Evolutionary conservation across 108 stramenopile species (phyloP), one percentile per base, ranked within the genome.

Genomic region (Fragilariopsis cylindrus): DNA sequence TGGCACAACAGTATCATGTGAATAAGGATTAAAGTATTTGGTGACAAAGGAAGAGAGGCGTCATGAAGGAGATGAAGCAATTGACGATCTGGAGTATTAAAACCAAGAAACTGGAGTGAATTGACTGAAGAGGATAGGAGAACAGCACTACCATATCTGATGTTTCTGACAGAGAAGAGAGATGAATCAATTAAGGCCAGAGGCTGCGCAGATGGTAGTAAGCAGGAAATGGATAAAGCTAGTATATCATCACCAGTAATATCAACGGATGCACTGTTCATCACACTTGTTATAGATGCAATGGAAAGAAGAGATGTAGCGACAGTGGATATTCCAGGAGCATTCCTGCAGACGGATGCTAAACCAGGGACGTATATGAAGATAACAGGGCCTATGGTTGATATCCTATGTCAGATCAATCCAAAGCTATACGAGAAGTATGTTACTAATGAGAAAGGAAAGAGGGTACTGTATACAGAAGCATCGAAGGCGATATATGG

Each of bases 401-500:
- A 82, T 48, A 58, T 75, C 13, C 53, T 83, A 8, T 7, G 18
- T 11, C 54, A 83, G 13, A 76, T 80, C 6, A 71, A 52, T 3
- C 82, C 82, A 47, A 44, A 65, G 15, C 7, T 79, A 1, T 83
- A 83, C 50, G 48, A n/a, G 4, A 30, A 63, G 2, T 76, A 57
- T 48, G 67, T 69, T 54, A 41, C 42, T 6, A 55, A 57, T n/a
- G 73, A 77, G 18, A 41, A 56, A 12, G 77, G 80, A 40, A 47
- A 78, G 30, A 71, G 71, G 44, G 49, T 69, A 5, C 70, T 86
- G 12, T 81, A 74, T 42, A 73, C 77, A 4, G 19, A 65, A 46
- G 18, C 60, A n/a, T n/a, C 75, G 40, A 86, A 83, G 48, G 77
- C 82, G n/a, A 45, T 82, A 5, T 81, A 83, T 42, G 82, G 85